A percentile compares a stretch with the other conserved stretches of the same genome.
These are phyloP conservation scores for Fusarium drepaniforme DNA, from an alignment of 2,329 filamentous ascomycete genomes.

Conservation along the genomic window DNA sequence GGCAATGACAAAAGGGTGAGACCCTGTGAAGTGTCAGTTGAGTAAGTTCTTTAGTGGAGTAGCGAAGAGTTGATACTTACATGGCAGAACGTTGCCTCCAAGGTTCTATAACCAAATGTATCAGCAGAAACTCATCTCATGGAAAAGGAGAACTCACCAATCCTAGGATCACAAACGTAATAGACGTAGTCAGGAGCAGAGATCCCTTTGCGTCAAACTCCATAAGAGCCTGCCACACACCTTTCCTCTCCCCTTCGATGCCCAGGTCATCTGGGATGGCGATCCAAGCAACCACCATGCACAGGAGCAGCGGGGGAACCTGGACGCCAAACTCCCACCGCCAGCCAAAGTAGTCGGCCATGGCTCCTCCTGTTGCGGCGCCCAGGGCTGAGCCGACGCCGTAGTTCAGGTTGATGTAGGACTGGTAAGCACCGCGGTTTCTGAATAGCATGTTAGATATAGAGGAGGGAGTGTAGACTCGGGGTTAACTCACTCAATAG, in stretches of 20 bases:
- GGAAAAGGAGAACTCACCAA: slow-evolving; percentile 56
- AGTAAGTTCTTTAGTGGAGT: neutral
- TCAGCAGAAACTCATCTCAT: neutral
- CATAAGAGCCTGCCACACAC: slow-evolving; percentile 61
- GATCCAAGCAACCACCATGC: slow-evolving; percentile 58
- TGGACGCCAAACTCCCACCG: slow-evolving; percentile 78
- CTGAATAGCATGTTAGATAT: slow-evolving; percentile 2
- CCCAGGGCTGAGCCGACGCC: slow-evolving; percentile 71
- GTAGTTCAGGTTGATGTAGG: slow-evolving; percentile 75
- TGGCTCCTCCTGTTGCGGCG: slow-evolving; percentile 76
- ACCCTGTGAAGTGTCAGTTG: slow-evolving; percentile 55
- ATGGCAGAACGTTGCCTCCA: slow-evolving; percentile 73
- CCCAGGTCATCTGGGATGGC: slow-evolving; percentile 67
- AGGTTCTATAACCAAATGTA: slow-evolving; percentile 58
- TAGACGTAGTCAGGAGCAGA: slow-evolving; percentile 62
- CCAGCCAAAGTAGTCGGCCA: slow-evolving; percentile 80
- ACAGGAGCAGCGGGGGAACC: slow-evolving; percentile 63
- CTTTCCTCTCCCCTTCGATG: slow-evolving; percentile 57
- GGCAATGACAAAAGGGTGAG: slow-evolving; percentile 67
- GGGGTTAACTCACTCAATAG: slow-evolving; percentile 68
- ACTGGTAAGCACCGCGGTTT: slow-evolving; percentile 76
- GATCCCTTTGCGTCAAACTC: slow-evolving; percentile 71
- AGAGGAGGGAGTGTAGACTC: too few relatives aligned
- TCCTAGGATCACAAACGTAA: slow-evolving; percentile 70
- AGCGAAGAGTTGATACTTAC: slow-evolving; percentile 49